phyloP scores from a whole-genome alignment of 2,329 filamentous ascomycete species.

The Fusarium fracticaudum region DNA sequence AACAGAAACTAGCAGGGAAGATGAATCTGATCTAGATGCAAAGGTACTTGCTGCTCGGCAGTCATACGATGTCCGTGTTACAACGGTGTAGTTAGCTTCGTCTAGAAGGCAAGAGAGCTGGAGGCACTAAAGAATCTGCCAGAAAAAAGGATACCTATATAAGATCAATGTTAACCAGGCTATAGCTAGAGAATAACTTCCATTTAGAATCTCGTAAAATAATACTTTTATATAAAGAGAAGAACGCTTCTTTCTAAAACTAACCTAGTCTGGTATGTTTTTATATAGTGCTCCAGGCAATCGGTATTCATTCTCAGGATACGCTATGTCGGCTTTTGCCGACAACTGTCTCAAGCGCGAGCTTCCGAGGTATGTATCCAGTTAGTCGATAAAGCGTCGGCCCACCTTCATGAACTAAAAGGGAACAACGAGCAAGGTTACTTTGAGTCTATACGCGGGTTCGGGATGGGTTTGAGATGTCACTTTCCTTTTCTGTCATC shows the following conservation, averaged over 20 bases:
- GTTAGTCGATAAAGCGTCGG: not conserved
- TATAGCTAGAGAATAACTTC: too few relatives aligned
- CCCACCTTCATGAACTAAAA: not conserved
- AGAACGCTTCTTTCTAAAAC: too few relatives aligned
- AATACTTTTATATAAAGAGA: too few relatives aligned
- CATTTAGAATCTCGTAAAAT: rapidly evolving
- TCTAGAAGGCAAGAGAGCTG: not conserved
- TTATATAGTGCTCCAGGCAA: too few relatives aligned
- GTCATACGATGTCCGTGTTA: not conserved
- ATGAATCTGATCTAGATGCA: not conserved
- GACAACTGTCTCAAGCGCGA: too few relatives aligned
- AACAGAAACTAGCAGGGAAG: not conserved
- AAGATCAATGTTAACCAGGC: too few relatives aligned
- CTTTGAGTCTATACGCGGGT: not conserved
- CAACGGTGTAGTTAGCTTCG: not conserved
- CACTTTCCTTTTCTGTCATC: not conserved
- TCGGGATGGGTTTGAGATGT: not conserved
- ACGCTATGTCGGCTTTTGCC: not conserved
- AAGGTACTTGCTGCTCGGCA: not conserved
- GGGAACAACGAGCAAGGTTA: not conserved
- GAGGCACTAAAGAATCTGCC: rapidly evolving
- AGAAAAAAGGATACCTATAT: too few relatives aligned
- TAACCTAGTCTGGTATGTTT: too few relatives aligned
- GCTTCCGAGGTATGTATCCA: too few relatives aligned
- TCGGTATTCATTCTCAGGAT: too few relatives aligned